phyloP scores from a whole-genome alignment of 371 early-diverging fungal species.

The Syncephalastrum monosporum region DNA sequence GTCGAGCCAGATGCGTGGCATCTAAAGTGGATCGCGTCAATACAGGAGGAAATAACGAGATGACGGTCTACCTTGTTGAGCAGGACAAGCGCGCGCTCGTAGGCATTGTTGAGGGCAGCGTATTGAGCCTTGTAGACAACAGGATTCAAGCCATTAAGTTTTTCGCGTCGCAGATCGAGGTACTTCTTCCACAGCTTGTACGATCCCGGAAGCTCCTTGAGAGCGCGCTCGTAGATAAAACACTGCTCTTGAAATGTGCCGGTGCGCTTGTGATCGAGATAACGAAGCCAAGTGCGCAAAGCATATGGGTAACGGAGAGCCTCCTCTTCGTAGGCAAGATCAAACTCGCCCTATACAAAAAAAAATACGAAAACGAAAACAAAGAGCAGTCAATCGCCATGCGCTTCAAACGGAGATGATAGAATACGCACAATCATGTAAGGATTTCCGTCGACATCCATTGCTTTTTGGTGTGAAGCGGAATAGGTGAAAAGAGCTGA shows the following conservation, averaged over 20 bases:
- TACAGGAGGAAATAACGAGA: neutral
- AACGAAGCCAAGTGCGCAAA: conserved; percentile 86
- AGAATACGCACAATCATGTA: conserved; percentile 21
- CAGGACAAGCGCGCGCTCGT: conserved; percentile 83
- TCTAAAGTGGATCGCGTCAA: conserved; percentile 35
- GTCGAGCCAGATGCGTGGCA: conserved; percentile 83
- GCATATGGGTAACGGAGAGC: conserved; percentile 81
- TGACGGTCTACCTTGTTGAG: conserved; percentile 77
- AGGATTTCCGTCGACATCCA: conserved; percentile 12
- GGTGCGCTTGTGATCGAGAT: conserved; percentile 81
- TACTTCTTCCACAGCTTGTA: conserved; percentile 96
- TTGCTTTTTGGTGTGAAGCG: neutral
- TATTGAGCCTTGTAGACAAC: conserved; percentile 56
- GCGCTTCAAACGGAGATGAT: neutral
- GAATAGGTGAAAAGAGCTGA: too few relatives aligned
- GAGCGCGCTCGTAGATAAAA: conserved; percentile 85
- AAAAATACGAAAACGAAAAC: neutral
- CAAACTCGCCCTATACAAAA: conserved; percentile 55
- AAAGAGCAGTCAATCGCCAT: too few relatives aligned
- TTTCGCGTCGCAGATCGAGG: conserved; percentile 69
- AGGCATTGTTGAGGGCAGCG: conserved; percentile 68
- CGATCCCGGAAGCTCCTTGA: conserved; percentile 85
- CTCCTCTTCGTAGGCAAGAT: conserved; percentile 89
- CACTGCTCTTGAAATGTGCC: conserved; percentile 47
- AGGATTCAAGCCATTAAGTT: conserved; percentile 51